Base-by-base conservation (phyloP, 192 early-diverging fungal genomes). In the Coemansia sp. region DNA sequence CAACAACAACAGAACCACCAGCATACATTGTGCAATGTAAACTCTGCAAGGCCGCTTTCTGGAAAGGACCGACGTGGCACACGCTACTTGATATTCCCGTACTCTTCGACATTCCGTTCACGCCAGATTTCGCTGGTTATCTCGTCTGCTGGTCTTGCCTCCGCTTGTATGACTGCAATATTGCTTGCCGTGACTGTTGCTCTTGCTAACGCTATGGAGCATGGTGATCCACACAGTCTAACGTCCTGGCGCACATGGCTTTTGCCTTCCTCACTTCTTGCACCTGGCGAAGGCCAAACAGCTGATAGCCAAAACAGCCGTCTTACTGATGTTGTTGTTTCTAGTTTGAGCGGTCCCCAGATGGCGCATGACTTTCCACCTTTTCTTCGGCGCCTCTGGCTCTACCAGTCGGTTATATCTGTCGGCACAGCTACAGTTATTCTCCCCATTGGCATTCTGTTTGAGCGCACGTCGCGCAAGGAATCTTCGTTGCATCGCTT, bases 131-230 rank as follows among this genome's bases (percentile, higher is more conserved):
- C 74, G 37, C 67, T 76, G 17, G 59, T 81, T 16, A 53, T 72
- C 38, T 64, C 74, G 10, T 61, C 74, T 20, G 48, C 55, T 5
- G 79, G 79, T 64, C 74, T 81, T 37, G 74, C 74, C 2, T 67
- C 79, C n/a, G 79, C 74, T 5, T 59, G 65, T 1, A 71, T 81
- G 67, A 75, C 66, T 38, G 73, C 62, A 5, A 46, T 71, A 5
- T 49, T 81, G 64, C 41, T 75, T 11, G 70, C 44, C 17, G 68
- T 67, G 19, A 81, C 79, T 2, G 74, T 81, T 1, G 74, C 70
- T 6, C 68, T 81, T 43, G 72, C 79, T 41, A 81, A 81, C 42
- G 74, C 72, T 7, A 81, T 81, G 79, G 79, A 81, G 45, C 74
- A 76, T 43, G 78, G 70, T 39, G 74, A 73, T 13, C 67, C 70